Evolutionary conservation across 805 yeast species (phyloP).

Genomic region (Teunomyces lycoperdinae): DNA sequence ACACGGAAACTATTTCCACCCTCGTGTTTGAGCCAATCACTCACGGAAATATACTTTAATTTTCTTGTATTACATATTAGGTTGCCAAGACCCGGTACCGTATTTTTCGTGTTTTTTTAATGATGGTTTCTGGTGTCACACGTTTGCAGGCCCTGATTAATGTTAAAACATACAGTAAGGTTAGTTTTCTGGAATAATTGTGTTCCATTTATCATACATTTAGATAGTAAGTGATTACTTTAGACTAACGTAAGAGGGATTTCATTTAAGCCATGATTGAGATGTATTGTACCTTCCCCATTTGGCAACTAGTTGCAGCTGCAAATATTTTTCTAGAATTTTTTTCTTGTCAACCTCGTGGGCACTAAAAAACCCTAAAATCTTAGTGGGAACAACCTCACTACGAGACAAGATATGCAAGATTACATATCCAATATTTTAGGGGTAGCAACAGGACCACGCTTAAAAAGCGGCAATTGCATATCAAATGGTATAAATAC

Average conservation of each 20-base stretch:
- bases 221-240: too few species aligned
- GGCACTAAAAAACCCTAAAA: background rate
- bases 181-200: too few species aligned
- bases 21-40: background rate
- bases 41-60: background rate
- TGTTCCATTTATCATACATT: too few species aligned
- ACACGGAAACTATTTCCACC: background rate
- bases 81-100: slow-evolving; percentile 1
- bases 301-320: background rate
- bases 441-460: too few species aligned
- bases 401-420: background rate
- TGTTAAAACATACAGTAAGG: too few species aligned
- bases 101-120: background rate
- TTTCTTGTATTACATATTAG: background rate
- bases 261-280: background rate
- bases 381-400: background rate
- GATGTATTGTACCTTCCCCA: background rate
- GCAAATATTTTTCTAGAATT: background rate
- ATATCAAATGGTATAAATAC: too few species aligned
- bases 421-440: too few species aligned
- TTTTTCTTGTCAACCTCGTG: slow-evolving; percentile 2
- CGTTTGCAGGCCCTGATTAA: background rate
- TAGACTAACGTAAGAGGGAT: background rate
- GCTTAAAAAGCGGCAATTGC: too few species aligned
- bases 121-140: background rate